Base-by-base conservation (phyloP, 805 yeast species). In the Lipomyces starkeyi region DNA sequence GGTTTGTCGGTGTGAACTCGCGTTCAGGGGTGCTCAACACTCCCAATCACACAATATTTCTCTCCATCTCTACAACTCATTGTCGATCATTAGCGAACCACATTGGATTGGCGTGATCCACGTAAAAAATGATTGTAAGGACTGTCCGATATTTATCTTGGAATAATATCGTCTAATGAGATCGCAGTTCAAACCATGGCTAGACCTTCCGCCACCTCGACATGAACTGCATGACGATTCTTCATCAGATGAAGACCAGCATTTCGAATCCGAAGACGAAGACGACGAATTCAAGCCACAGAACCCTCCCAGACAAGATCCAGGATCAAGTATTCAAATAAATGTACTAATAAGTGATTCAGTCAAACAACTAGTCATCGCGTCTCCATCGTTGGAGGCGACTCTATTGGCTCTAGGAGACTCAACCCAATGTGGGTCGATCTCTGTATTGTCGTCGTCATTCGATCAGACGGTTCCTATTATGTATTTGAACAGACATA, bases 111-210 rank as follows among this genome's bases (percentile, higher is more conserved):
- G 43, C n/a, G n/a, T 37, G n/a, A 37, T 43, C 22, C 49, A 43
- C 49, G n/a, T 17, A 14, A 17, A 6, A 43, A 17, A 43, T 43
- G 49, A 22, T 43, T 43, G 49, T 43, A n/a, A 43, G 49, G 49
- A 7, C 49, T 1, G 9, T 17, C 11, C 20, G 14, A 43, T 17
- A 8, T 43, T n/a, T n/a, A 8, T 43, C 29, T 17, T 43, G 49
- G 8, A 43, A 8, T 43, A 7, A 5, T 17, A n/a, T 17, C 9
- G 9, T n/a, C 49, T 43, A 43, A 43, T 17, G 49, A 43, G 22
- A 17, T 43, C 22, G 43, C 49, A 80, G 82, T 79, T 83, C 62
- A 83, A 82, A 80, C 85, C 84, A 53, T 79, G 82, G 79, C 75
- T 76, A 14, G 84, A 80, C 14, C 69, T 67, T 29, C 81, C 76